Conservation (phyloP, 768 basidiomycete genomes). For the Russula sp. region DNA sequence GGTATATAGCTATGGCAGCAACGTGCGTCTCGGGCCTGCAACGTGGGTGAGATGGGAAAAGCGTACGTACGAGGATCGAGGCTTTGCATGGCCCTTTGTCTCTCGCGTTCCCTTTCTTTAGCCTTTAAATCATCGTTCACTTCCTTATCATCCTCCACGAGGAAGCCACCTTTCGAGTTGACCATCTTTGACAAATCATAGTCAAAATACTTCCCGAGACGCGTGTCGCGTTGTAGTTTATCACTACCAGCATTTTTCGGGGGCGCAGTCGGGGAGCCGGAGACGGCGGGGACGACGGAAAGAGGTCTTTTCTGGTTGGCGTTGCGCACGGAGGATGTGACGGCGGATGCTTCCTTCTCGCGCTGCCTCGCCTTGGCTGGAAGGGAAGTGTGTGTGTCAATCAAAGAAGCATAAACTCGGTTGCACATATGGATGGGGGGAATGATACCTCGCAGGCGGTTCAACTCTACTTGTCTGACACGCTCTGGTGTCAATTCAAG, state of each 20-base stretch:
- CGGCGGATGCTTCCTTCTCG: constrained; percentile 48
- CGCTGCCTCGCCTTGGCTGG: constrained; percentile 72
- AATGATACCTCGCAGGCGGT: constrained; percentile 61
- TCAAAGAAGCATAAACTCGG: background rate
- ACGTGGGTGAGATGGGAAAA: background rate
- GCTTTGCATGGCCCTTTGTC: constrained; percentile 67
- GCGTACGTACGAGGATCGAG: constrained; percentile 60
- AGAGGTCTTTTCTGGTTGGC: constrained; percentile 72
- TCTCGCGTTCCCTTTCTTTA: constrained; percentile 77
- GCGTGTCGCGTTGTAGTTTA: constrained; percentile 61
- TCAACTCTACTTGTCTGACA: constrained; percentile 65
- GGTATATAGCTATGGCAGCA: constrained; percentile 54
- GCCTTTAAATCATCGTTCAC: constrained; percentile 65
- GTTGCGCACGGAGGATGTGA: constrained; percentile 49
- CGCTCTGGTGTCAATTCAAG: constrained; percentile 54
- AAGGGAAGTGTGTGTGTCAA: background rate
- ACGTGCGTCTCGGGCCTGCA: background rate
- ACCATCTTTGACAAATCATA: constrained; percentile 97
- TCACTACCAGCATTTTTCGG: constrained; percentile 33
- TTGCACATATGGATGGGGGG: too few relatives aligned
- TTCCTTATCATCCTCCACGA: constrained; percentile 83
- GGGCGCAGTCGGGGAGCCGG: constrained; percentile 53
- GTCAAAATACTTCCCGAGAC: constrained; percentile 89
- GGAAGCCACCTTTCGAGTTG: constrained; percentile 93
- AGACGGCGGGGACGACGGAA: constrained; percentile 45